Evolutionary conservation across 2,329 filamentous ascomycete genomes (phyloP).

Genomic region (Neofusicoccum sp.): DNA sequence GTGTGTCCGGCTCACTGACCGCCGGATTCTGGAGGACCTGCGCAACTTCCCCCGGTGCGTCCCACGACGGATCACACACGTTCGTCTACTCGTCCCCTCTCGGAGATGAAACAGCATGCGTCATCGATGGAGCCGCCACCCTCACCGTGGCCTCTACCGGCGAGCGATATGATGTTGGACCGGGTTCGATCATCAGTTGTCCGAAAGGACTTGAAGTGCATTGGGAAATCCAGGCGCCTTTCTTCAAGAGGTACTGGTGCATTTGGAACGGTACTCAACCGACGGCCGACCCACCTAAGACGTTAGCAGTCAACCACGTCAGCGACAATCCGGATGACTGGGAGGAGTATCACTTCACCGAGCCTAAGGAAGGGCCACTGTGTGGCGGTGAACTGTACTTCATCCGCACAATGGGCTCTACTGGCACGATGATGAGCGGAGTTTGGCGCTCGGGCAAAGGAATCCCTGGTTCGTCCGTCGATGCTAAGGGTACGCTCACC

Average conservation of each 20-base stretch:
- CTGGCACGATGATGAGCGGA: slow-evolving; percentile 7
- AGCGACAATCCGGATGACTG: background rate
- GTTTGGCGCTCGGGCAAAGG: slow-evolving; percentile 21
- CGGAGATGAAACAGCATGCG: slow-evolving; percentile 14
- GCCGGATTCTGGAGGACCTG: slow-evolving; percentile 15
- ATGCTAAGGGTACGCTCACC: slow-evolving; percentile 11
- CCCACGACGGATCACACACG: slow-evolving; percentile 3
- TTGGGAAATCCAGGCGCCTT: slow-evolving; percentile 15
- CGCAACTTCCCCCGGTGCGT: background rate
- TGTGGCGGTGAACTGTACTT: slow-evolving; percentile 12
- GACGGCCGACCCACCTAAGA: background rate
- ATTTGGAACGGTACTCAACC: slow-evolving; percentile 5
- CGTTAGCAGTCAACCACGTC: background rate
- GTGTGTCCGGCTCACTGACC: background rate
- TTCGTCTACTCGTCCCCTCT: slow-evolving; percentile 1
- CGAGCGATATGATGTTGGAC: slow-evolving; percentile 11
- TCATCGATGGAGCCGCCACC: slow-evolving; percentile 12
- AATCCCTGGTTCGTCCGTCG: slow-evolving; percentile 15
- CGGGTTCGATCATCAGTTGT: slow-evolving; percentile 21
- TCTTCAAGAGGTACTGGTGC: slow-evolving; percentile 22
- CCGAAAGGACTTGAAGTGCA: slow-evolving; percentile 20
- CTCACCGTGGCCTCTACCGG: background rate
- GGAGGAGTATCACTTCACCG: slow-evolving; percentile 12
- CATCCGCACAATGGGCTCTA: slow-evolving; percentile 3
- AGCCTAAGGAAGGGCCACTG: slow-evolving; percentile 8